Evolutionary conservation across 805 yeast species (phyloP).

Genomic region (Pichia paraexigua): DNA sequence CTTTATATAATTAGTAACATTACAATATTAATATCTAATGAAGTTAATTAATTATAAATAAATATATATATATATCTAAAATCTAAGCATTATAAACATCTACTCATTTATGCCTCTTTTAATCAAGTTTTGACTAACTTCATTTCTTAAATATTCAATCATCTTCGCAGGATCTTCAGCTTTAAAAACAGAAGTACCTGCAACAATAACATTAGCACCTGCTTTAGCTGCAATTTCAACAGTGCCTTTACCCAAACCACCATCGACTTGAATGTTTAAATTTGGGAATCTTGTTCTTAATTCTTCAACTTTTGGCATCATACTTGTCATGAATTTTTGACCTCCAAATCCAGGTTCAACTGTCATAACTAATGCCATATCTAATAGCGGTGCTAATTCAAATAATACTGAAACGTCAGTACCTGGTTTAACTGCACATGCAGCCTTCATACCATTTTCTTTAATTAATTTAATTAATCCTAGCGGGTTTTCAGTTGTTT

Average conservation of each 20-base stretch:
- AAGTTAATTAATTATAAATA: too few relatives aligned
- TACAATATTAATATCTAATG: background rate
- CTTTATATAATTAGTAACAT: background rate
- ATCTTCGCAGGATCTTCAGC: constrained; percentile 74
- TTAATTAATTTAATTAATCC: constrained; percentile 71
- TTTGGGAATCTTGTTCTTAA: constrained; percentile 69
- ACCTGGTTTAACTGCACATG: constrained; percentile 89
- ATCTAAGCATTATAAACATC: background rate
- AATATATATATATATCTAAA: background rate
- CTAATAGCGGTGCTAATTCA: constrained; percentile 58
- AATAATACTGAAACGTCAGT: constrained; percentile 74
- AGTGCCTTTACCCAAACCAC: constrained; percentile 85
- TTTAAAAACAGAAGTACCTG: constrained; percentile 90
- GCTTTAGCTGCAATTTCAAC: constrained; percentile 87
- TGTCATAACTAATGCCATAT: constrained; percentile 96
- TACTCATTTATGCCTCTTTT: constrained; percentile 7
- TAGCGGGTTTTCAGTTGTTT: constrained; percentile 75
- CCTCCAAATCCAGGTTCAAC: constrained; percentile 99
- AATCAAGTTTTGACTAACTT: constrained; percentile 44
- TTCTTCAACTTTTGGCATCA: constrained; percentile 91
- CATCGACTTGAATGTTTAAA: constrained; percentile 91
- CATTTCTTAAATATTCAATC: constrained; percentile 56
- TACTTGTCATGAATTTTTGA: constrained; percentile 86
- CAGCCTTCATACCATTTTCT: constrained; percentile 80
- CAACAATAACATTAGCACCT: constrained; percentile 97